Base-by-base conservation (phyloP, 805 yeast genomes). In the Tetrapisispora nanseiensis region DNA sequence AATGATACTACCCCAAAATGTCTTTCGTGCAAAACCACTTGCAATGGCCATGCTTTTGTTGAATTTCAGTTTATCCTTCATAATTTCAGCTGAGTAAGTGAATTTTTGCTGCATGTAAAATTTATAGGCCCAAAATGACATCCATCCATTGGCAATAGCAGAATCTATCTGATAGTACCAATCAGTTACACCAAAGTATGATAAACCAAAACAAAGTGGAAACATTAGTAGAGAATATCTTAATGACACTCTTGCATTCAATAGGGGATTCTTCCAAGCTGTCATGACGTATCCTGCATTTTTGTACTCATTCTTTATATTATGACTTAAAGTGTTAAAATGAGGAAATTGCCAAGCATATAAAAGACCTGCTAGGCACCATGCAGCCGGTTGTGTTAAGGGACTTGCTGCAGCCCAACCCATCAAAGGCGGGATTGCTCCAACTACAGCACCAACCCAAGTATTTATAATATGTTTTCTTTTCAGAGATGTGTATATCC, bases 311-410 rank as follows among this genome's bases (percentile, higher is more conserved):
- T 79, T 80, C 39, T 87, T 81, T 45, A 92, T 80, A 51, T 82
- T 82, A 63, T 89, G 96, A 40, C 94, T 81, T 37, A 92, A 72
- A 0, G 97, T 76, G 65, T 90, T 92, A 69, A 92, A 92, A 61
- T 92, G 98, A 2, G 98, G 98, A 62, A 92, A 92, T 63, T 92
- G 98, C 98, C 98, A 92, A 6, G 97, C 95, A 57, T 84, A 92
- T 31, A 92, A 66, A 40, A 92, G 66, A 0, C 82, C 86, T 1
- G 97, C 97, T 20, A 92, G 67, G 56, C 89, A 78, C 97, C 97
- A 90, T 3, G 95, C 94, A 7, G 92, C 97, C 0, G 97, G 96
- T 48, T 86, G 85, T 3, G 72, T 51, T 29, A 89, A 64, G 1
- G 87, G 75, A 3, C 86, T 77, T 11, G 95, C 83, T 0, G 90